Conservation (phyloP, 106 monocot species). For the Acorus calamus region DNA sequence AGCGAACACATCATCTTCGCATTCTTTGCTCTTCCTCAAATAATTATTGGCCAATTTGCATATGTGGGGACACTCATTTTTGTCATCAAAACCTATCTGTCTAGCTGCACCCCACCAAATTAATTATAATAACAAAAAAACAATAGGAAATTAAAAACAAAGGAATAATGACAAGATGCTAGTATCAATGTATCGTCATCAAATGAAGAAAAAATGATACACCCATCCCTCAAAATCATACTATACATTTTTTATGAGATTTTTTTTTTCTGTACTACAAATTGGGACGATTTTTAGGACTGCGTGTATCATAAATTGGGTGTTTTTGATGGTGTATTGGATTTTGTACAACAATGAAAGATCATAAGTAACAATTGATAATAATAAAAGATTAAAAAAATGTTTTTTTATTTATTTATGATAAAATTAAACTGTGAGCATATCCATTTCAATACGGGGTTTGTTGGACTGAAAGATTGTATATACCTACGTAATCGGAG, state of each 20-base stretch:
- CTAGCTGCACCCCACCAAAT: slow-evolving; percentile 45
- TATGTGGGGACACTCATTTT: slow-evolving; percentile 53
- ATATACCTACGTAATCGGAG: slow-evolving; percentile 60
- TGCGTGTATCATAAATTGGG: no score
- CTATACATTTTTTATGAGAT: no score
- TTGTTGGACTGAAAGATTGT: not conserved
- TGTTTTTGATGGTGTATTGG: no score
- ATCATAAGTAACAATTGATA: no score
- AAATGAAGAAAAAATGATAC: no score
- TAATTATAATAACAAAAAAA: not conserved
- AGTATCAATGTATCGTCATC: not conserved
- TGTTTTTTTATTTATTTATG: no score
- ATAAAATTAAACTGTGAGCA: no score
- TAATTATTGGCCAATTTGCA: slow-evolving; percentile 59
- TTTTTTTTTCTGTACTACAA: no score
- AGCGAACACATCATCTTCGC: slow-evolving; percentile 60
- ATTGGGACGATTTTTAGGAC: no score
- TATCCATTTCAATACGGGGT: not conserved
- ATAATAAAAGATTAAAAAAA: no score
- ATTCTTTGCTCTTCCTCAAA: slow-evolving; percentile 47
- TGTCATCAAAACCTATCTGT: slow-evolving; percentile 58
- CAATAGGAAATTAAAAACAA: not conserved
- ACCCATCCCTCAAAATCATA: no score
- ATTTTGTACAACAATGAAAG: no score
- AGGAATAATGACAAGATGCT: not conserved